Base-by-base conservation (phyloP, 768 basidiomycete species). In the Suillus americanus region DNA sequence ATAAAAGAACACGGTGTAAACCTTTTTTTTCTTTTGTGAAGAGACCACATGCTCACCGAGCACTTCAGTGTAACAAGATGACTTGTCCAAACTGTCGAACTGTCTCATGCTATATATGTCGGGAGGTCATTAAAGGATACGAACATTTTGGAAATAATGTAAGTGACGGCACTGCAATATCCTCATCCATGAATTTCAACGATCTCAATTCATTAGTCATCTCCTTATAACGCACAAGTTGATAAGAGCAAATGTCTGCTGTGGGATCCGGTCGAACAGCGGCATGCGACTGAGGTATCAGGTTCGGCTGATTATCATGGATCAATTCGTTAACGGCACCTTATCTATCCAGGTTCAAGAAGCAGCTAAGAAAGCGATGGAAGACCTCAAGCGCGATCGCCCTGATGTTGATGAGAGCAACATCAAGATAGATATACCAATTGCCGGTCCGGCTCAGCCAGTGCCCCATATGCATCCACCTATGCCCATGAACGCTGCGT, bases 11-110 rank as follows among this genome's bases (percentile, higher is more conserved):
- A 73, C 51, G 93, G 92, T 10, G 92, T 92, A 81, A 56, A 86
- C 33, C 80, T 5, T 40, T 9, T 25, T 51, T 12, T 51, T 33
- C 28, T 54, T 23, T 37, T 51, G 9, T 9, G n/a, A 5, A 30
- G 20, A 10, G 13, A n/a, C 28, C n/a, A 48, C 30, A n/a, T 41
- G 33, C 65, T 35, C 7, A 51, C 59, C 5, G 12, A 43, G n/a
- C 35, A 12, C 59, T 48, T 46, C 68, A 93, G 89, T 97, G 95
- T 79, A 97, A 97, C 84, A 97, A 97, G 75, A 96, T 97, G 89
- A 83, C 80, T 0, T 94, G 92, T 69, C 85, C 88, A 1, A 77
- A 88, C 65, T 97, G 95, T 71, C 66, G 54, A 2, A 87, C 92
- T 0, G 41, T 91, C 46, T 94, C 90, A 0, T 97, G 95, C 75